Evolutionary conservation across 129 eudicot genomes (phyloP).

Genomic region (Chrysanthemum makinoi): DNA sequence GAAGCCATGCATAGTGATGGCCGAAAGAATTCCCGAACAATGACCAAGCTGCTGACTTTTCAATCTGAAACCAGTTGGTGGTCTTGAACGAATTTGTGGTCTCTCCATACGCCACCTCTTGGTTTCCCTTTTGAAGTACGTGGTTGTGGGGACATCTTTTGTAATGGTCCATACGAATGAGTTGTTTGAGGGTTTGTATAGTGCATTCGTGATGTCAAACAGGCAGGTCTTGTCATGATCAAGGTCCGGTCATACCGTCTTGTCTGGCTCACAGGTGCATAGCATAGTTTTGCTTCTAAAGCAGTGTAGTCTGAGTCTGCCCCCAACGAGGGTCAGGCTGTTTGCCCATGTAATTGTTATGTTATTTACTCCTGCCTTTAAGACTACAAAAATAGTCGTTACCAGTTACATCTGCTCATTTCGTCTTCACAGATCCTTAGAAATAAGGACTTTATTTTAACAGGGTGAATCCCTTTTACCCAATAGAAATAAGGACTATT

Average conservation of each 20-base stretch:
- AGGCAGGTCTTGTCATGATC: too few relatives aligned
- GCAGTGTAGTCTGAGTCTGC: constrained; percentile 43
- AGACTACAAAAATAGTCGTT: neutral
- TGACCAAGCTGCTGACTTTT: constrained; percentile 17
- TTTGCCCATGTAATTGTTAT: constrained; percentile 49
- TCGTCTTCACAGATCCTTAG: too few relatives aligned
- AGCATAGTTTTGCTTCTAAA: constrained; percentile 48
- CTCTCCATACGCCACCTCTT: constrained; percentile 46
- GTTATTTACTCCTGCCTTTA: constrained; percentile 41
- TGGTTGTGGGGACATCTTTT: constrained; percentile 41
- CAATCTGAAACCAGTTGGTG: constrained; percentile 31
- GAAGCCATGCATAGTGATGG: constrained; percentile 22
- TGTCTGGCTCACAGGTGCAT: constrained; percentile 51
- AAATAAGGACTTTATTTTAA: too few relatives aligned
- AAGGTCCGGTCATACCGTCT: constrained; percentile 27
- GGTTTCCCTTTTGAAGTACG: constrained; percentile 48
- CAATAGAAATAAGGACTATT: too few relatives aligned
- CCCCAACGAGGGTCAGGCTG: constrained; percentile 23
- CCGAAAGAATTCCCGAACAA: constrained; percentile 4
- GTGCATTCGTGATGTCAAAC: constrained; percentile 28
- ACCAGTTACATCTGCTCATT: neutral
- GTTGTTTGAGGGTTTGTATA: constrained; percentile 40
- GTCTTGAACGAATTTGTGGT: constrained; percentile 30
- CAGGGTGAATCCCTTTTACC: too few relatives aligned
- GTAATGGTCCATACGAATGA: constrained; percentile 32